Evolutionary conservation across 2,329 filamentous ascomycete species (phyloP).

Genomic region (Xylariaceae sp.): DNA sequence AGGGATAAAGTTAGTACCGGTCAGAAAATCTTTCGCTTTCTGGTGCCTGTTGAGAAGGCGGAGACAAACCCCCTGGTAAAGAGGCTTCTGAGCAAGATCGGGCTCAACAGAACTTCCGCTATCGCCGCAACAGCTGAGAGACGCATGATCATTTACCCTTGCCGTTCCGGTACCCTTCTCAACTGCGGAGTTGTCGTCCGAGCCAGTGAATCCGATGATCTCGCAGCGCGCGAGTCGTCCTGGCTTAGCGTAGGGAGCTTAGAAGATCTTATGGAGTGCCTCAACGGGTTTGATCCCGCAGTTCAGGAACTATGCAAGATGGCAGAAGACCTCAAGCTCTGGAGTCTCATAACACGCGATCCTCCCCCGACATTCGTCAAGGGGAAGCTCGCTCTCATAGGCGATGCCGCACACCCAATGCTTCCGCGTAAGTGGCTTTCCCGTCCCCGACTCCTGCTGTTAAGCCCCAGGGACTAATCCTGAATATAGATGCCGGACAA

Average conservation of each 20-base stretch:
- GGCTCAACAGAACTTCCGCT: neutral
- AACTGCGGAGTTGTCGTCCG: constrained; percentile 7
- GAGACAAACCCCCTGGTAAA: neutral
- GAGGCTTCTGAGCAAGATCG: constrained; percentile 8
- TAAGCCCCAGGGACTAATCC: neutral
- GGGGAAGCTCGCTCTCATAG: constrained; percentile 21
- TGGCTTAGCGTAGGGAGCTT: constrained; percentile 18
- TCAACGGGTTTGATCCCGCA: neutral
- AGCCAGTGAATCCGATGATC: neutral
- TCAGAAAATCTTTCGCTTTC: constrained; percentile 22
- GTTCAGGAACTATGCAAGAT: constrained; percentile 3
- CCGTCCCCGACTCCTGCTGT: too few relatives aligned
- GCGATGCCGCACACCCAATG: constrained; percentile 28
- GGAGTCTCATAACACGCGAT: constrained; percentile 18
- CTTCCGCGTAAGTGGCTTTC: constrained; percentile 20
- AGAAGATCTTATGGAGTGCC: neutral
- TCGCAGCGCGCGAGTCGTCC: neutral
- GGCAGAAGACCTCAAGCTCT: constrained; percentile 26
- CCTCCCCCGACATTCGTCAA: constrained; percentile 22
- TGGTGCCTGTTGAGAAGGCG: constrained; percentile 17
- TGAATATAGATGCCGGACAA: constrained; percentile 19
- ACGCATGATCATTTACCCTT: constrained; percentile 22
- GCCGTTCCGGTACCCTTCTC: constrained; percentile 19
- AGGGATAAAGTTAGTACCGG: constrained; percentile 16
- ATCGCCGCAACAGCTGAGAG: neutral